Base-by-base conservation (phyloP, 257 asterid species). In the Gardenia jasminoides region DNA sequence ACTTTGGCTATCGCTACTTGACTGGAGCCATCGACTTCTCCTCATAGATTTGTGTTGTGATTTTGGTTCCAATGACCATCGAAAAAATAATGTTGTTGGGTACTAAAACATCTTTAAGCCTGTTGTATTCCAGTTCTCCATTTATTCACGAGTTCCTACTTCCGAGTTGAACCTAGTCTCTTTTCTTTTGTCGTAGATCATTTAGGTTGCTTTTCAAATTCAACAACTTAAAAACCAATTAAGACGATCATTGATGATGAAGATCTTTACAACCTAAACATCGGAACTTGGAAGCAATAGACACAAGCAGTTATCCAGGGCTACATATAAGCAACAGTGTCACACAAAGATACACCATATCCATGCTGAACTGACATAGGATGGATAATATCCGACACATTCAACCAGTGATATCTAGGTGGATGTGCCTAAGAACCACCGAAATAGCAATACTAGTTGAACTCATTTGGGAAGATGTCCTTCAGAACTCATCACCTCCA, bases 401-500 rank as follows among this genome's bases (percentile, higher is more conserved):
- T 64, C 64, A 76, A 65, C 6, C 8, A 8, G 43, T 61, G 19
- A 78, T 75, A 15, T 76, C 76, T 50, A 17, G 69, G 0, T 52
- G 78, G 69, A 84, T 84, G 59, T 81, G 85, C 61, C 81, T 50
- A 39, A 81, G 80, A 22, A 84, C 46, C 44, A 76, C 83, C 6
- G 78, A 83, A 41, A 76, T 82, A n/a, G 79, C 70, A 36, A 48
- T 64, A 26, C 74, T 80, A 10, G 88, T 86, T 41, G 82, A 72
- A 71, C 87, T 84, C 66, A 77, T 22, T 19, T 81, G 87, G 9
- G 84, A 26, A 83, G 76, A 65, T 86, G 89, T 22, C 89, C 85
- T 44, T 81, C 79, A 5, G 85, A 75, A 41, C 77, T 73, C 61
- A 83, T 74, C 47, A 86, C 75, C 70, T 86, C 84, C 43, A 81